Conservation (phyloP, 345 rosid species). For the Raphanus sativus region DNA sequence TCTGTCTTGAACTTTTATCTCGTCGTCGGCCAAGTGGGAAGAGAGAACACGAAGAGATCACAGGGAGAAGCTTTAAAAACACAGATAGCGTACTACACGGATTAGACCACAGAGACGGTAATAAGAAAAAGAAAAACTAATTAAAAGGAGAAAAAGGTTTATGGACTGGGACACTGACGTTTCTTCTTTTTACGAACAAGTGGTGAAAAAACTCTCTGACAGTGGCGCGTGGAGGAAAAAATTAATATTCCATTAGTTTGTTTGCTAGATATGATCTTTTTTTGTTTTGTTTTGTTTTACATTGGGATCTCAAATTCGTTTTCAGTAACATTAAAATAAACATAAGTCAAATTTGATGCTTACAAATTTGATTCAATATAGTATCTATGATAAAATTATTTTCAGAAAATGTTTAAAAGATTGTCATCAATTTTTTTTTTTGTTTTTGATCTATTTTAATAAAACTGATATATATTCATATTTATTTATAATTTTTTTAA, state of each 20-base stretch:
- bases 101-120: conserved; percentile 37
- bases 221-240: conserved; percentile 34
- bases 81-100: conserved; percentile 32
- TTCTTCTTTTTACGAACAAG: conserved; percentile 27
- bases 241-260: conserved; percentile 26
- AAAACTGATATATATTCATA: neutral
- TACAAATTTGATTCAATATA: neutral
- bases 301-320: conserved; percentile 37
- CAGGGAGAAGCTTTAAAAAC: conserved; percentile 30
- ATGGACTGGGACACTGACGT: conserved; percentile 36
- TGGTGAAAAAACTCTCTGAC: conserved; percentile 37
- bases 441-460: neutral
- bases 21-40: conserved; percentile 25
- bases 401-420: neutral
- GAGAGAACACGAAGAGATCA: conserved; percentile 20
- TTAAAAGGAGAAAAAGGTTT: neutral
- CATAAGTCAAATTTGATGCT: neutral
- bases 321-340: neutral
- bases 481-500: neutral
- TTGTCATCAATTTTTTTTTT: neutral
- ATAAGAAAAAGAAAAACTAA: neutral
- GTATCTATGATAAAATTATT: neutral
- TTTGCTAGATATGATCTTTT: neutral
- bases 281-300: neutral
- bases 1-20: neutral